Evolutionary conservation across 805 yeast species (phyloP), one percentile per base, ranked within the genome.

Genomic region (Suhomyces pyralidae): DNA sequence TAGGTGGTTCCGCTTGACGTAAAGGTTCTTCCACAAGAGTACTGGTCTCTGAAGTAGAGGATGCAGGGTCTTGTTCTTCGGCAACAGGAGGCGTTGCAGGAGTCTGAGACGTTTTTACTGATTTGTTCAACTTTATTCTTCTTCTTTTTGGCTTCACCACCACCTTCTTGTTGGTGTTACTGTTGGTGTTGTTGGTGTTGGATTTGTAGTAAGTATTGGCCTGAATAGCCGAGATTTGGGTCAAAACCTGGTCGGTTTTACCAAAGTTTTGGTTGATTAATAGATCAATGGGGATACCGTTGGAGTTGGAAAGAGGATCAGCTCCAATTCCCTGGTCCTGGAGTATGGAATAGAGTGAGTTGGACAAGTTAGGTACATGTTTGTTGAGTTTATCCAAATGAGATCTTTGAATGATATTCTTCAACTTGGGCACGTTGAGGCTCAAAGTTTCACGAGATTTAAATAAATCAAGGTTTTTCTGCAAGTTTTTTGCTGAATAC

Each of bases 391-490:
- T 74, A 48, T 65, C 82, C 66, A 70, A 74, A 67, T 74, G 71
- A 22, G 85, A 80, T 55, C 90, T 72, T 59, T 82, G 85, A 17
- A 85, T 77, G 2, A 83, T 78, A 55, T 81, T 82, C 25, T 76
- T 77, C 56, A 86, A 79, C 30, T 75, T 71, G 3, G 88, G 84
- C 0, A 88, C 79, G 24, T 81, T 77, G 46, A 93, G 67, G n/a
- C 88, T 82, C 55, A 93, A 75, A 0, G 97, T 89, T 58, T 88
- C 90, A 57, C 97, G 81, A 1, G 93, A 84, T 14, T 86, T 82
- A 46, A 83, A 81, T 53, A 93, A 72, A 4, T 63, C 55, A 15
- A 69, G 60, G 45, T 65, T 68, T 55, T 66, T 67, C 30, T 60
- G 65, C 47, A 75, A 65, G 55, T 73, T 74, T 22, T 88, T 79